Evolutionary conservation across 2,329 filamentous ascomycete genomes (phyloP).

Genomic region (Ceratocystiopsis sp.): DNA sequence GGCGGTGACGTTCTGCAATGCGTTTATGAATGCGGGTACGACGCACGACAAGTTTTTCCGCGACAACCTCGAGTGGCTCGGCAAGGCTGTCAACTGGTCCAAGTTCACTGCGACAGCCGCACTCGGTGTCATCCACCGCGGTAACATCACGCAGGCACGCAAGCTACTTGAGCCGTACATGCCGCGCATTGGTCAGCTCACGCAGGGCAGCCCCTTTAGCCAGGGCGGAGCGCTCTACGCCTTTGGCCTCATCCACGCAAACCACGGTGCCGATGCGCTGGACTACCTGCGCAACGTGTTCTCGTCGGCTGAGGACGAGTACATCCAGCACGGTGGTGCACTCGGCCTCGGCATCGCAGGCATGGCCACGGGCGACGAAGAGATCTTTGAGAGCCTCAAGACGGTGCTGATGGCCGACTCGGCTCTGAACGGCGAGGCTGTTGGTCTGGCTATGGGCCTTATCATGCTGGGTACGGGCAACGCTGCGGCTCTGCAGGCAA

Average conservation of each 20-base stretch:
- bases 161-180: constrained; percentile 92
- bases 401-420: constrained; percentile 83
- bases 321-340: constrained; percentile 92
- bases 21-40: constrained; percentile 98
- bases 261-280: constrained; percentile 82
- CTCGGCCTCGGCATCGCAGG: constrained; percentile 90
- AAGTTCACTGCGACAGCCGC: constrained; percentile 97
- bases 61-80: constrained; percentile 93
- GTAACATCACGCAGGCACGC: constrained; percentile 82
- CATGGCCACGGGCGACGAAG: constrained; percentile 86
- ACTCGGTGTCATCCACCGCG: constrained; percentile 87
- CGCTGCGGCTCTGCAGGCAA: constrained; percentile 79
- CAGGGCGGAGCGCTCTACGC: constrained; percentile 93
- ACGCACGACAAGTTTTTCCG: constrained; percentile 98
- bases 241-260: constrained; percentile 90
- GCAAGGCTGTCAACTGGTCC: constrained; percentile 98
- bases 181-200: constrained; percentile 57
- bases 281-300: constrained; percentile 66
- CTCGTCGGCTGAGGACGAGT: constrained; percentile 63
- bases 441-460: constrained; percentile 88
- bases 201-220: constrained; percentile 77
- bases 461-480: constrained; percentile 99
- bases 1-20: constrained; percentile 91
- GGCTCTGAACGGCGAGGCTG: constrained; percentile 89
- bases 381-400: constrained; percentile 83